Conservation (phyloP, 371 early-diverging fungal species). For the Capillidium rhysosporum region DNA sequence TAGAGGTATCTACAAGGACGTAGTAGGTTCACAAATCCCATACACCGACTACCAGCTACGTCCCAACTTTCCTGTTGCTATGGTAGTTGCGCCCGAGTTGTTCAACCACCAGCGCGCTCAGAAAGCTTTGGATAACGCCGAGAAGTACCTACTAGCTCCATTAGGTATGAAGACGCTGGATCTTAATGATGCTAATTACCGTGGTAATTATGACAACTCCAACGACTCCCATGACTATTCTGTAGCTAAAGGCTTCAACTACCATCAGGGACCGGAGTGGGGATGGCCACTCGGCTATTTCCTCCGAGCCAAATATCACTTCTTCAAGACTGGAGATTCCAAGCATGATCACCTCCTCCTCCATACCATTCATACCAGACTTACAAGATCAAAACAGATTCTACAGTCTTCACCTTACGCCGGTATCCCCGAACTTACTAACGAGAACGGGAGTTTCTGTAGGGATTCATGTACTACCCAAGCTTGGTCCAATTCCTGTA, state of each 20-base stretch:
- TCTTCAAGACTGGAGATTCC: background rate
- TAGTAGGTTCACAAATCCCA: constrained; percentile 38
- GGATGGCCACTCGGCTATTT: constrained; percentile 81
- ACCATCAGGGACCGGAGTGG: constrained; percentile 97
- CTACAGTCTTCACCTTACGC: constrained; percentile 46
- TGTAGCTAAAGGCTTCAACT: constrained; percentile 87
- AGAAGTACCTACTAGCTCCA: constrained; percentile 53
- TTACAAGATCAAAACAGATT: constrained; percentile 7
- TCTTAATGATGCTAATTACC: constrained; percentile 71
- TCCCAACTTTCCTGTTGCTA: constrained; percentile 79
- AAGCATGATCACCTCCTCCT: background rate
- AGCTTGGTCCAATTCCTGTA: constrained; percentile 78
- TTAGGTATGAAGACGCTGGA: constrained; percentile 89
- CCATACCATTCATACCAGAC: background rate
- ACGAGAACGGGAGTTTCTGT: constrained; percentile 63
- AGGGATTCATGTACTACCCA: constrained; percentile 76
- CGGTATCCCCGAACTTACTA: constrained; percentile 91
- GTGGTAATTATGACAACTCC: constrained; percentile 76
- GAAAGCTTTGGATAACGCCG: constrained; percentile 38
- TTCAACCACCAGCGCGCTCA: constrained; percentile 59
- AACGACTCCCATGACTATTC: constrained; percentile 67
- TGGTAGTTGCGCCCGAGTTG: constrained; percentile 84
- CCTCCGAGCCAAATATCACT: constrained; percentile 51
- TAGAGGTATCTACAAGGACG: constrained; percentile 93
- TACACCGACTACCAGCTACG: constrained; percentile 84